A percentile compares a stretch with the other conserved stretches of the same genome.
Evolutionary conservation across 1,284 basidiomycete species (phyloP).

Genomic region (Lentinula novae-zelandiae): DNA sequence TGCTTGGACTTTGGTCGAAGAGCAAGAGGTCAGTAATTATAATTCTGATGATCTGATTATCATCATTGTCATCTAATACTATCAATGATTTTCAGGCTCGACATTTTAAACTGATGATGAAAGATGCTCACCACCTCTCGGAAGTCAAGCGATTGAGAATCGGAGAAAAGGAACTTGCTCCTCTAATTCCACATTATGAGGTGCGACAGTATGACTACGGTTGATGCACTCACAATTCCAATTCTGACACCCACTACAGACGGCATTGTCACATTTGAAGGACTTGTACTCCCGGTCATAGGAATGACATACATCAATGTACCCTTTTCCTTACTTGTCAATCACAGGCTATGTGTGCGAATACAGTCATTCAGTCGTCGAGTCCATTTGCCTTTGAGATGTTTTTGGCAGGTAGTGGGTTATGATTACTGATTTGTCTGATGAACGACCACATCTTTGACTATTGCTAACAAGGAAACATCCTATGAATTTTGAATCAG

Average conservation of each 20-base stretch:
- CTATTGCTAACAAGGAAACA: too few species aligned
- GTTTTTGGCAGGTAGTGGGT: not conserved
- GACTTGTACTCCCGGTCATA: not conserved
- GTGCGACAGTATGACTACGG: not conserved
- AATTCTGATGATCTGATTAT: too few species aligned
- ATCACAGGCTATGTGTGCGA: too few species aligned
- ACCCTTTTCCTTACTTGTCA: not conserved
- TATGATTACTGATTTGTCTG: not conserved
- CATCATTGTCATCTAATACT: not conserved
- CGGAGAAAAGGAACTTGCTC: constrained; percentile 56
- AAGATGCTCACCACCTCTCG: constrained; percentile 69
- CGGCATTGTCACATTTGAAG: not conserved
- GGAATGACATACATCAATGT: not conserved
- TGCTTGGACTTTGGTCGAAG: constrained; percentile 94
- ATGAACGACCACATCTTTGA: not conserved
- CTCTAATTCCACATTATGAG: constrained; percentile 39
- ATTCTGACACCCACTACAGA: not conserved
- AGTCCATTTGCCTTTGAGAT: not conserved
- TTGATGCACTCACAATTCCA: not conserved
- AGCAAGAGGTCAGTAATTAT: constrained; percentile 72
- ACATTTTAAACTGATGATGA: constrained; percentile 86
- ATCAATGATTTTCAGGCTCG: constrained; percentile 51
- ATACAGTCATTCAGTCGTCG: too few species aligned
- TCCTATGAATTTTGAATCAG: too few species aligned
- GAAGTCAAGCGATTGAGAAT: constrained; percentile 74